Evolutionary conservation across 345 rosid genomes (phyloP).

Genomic region (Hibiscus tridactylites): DNA sequence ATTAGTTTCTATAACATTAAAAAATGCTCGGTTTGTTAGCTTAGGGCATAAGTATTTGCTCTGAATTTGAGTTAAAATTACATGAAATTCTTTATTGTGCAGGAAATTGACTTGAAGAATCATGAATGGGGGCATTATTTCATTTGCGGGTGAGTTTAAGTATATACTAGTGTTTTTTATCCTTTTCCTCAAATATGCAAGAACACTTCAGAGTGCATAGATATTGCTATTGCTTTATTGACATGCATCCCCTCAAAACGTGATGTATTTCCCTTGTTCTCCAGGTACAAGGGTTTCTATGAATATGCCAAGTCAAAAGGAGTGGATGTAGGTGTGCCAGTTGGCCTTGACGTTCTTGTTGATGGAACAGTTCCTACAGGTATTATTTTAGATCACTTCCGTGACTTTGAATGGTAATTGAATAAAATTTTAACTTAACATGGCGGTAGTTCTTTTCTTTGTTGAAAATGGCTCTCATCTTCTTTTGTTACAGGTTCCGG

Average conservation of each 20-base stretch:
- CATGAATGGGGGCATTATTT: constrained; percentile 97
- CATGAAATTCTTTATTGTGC: constrained; percentile 13
- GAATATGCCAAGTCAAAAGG: constrained; percentile 75
- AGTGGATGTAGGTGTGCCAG: constrained; percentile 53
- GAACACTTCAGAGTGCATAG: background rate
- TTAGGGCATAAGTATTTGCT: background rate
- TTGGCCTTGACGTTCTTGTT: constrained; percentile 80
- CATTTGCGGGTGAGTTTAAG: constrained; percentile 70
- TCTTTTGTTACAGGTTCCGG: constrained; percentile 62
- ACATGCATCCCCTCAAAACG: background rate
- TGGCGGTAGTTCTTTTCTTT: background rate
- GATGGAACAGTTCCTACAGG: constrained; percentile 98
- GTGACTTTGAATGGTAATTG: background rate
- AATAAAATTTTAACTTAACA: background rate
- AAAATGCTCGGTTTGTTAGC: background rate
- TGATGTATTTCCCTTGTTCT: constrained; percentile 12
- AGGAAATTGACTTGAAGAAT: constrained; percentile 87
- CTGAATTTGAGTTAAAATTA: background rate
- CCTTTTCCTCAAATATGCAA: background rate
- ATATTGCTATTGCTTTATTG: background rate
- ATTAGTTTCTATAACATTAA: background rate
- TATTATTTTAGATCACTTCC: constrained; percentile 14
- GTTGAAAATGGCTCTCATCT: background rate
- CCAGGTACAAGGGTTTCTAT: constrained; percentile 79
- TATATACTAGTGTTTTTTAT: background rate